These are phyloP conservation scores for Tetragonia tetragonoides DNA, from an alignment of 148 eudicot species.

Conservation along the genomic window DNA sequence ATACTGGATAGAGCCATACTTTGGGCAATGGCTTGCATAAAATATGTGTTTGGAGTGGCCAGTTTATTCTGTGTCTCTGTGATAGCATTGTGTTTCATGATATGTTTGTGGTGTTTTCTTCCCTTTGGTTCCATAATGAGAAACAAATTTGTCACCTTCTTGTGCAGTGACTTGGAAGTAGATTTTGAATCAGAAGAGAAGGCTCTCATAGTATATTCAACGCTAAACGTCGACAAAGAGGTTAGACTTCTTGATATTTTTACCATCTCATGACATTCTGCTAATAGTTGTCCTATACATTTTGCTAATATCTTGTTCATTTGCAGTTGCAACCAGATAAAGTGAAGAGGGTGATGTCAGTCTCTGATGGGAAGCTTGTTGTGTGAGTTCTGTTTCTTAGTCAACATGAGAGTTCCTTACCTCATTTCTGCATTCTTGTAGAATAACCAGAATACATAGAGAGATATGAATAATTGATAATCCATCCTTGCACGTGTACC, in stretches of 20 bases:
- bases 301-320: neutral
- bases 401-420: neutral
- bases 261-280: neutral
- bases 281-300: neutral
- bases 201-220: conserved; percentile 62
- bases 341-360: conserved; percentile 76
- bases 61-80: too few relatives aligned
- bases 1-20: too few relatives aligned
- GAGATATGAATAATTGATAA: too few relatives aligned
- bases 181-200: conserved; percentile 61
- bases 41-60: too few relatives aligned
- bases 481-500: too few relatives aligned
- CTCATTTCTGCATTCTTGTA: neutral
- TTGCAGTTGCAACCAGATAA: conserved; percentile 89
- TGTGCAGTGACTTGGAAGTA: conserved; percentile 80
- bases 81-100: too few relatives aligned
- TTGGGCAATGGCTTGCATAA: too few relatives aligned
- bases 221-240: conserved; percentile 91
- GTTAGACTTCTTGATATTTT: conserved; percentile 32
- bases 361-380: conserved; percentile 69
- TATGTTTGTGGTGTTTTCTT: neutral
- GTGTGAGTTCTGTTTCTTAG: conserved; percentile 48
- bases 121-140: neutral
- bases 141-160: neutral
- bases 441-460: neutral